Conservation (phyloP, 192 early-diverging fungal genomes). For the Jimgerdemannia flammicorona region DNA sequence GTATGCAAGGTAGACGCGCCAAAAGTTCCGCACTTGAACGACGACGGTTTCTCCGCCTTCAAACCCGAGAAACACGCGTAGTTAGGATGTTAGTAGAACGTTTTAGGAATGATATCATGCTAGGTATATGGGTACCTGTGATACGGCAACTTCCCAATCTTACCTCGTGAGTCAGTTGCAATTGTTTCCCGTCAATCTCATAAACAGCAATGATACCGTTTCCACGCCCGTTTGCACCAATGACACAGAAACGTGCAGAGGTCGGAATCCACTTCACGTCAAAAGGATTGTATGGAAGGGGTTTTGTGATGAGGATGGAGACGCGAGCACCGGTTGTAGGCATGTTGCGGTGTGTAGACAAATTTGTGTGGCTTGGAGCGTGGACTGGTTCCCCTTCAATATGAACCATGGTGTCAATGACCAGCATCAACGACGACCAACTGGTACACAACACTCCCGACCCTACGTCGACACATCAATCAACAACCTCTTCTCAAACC, state of each 20-base stretch:
- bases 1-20: slow-evolving; percentile 40
- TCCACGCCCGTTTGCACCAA: slow-evolving; percentile 56
- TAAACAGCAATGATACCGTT: slow-evolving; percentile 56
- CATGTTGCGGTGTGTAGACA: neutral
- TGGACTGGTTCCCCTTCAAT: too few relatives aligned
- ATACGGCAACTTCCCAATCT: too few relatives aligned
- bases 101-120: neutral
- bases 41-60: neutral
- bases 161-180: slow-evolving; percentile 42
- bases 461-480: neutral
- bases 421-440: neutral
- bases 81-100: too few relatives aligned
- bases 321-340: neutral
- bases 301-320: slow-evolving; percentile 18
- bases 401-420: too few relatives aligned
- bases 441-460: neutral
- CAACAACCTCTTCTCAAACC: neutral
- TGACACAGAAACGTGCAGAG: slow-evolving; percentile 57
- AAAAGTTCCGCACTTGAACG: slow-evolving; percentile 39
- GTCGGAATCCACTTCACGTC: slow-evolving; percentile 68
- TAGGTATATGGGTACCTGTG: neutral
- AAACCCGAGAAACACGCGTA: neutral
- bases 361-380: neutral
- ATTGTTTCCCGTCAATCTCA: slow-evolving; percentile 47
- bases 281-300: slow-evolving; percentile 39